Base-by-base conservation (phyloP, 257 asterid genomes). In the Primulina huaijiensis region DNA sequence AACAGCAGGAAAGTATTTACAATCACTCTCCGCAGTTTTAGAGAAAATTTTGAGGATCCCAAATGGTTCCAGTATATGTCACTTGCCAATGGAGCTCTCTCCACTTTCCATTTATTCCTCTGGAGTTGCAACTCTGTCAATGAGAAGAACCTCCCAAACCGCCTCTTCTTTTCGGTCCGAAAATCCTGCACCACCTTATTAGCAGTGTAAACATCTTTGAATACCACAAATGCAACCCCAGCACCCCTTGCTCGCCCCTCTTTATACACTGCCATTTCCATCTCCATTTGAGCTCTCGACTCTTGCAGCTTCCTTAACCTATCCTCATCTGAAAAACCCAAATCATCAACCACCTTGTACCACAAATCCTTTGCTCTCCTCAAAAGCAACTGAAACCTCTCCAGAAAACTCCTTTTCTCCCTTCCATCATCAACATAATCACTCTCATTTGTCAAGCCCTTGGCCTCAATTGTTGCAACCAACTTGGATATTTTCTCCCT, bases 171-270 rank as follows among this genome's bases (percentile, higher is more conserved):
- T 83, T 94, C 99, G 21, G 81, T 88, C 21, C 80, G 88, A 16
- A 94, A 82, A 86, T 94, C 99, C 76, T 91, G 95, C 73, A 94
- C 88, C 0, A 95, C 99, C 84, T 91, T 94, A 80, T 91, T 91
- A 8, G 97, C 95, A 0, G 96, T 72, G 82, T 88, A 89, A 60
- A 89, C 96, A 77, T 94, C 98, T 88, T 89, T 89, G 78, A 94
- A 94, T 75, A 94, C 96, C 69, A 94, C 97, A 77, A 94, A 94
- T 3, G 96, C 97, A 69, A 87, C 98, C 23, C 98, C 98, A 30
- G 97, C 99, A 70, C 99, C 97, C 74, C 82, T 86, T 9, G 99
- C 99, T 34, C 90, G 84, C 38, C 97, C 97, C n/a, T 93, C 97
- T 81, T 90, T 93, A 72, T 93, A 93, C 70, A 96, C 90, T 20